Evolutionary conservation across 768 basidiomycete genomes (phyloP).

Genomic region (Saitozyma podzolica): DNA sequence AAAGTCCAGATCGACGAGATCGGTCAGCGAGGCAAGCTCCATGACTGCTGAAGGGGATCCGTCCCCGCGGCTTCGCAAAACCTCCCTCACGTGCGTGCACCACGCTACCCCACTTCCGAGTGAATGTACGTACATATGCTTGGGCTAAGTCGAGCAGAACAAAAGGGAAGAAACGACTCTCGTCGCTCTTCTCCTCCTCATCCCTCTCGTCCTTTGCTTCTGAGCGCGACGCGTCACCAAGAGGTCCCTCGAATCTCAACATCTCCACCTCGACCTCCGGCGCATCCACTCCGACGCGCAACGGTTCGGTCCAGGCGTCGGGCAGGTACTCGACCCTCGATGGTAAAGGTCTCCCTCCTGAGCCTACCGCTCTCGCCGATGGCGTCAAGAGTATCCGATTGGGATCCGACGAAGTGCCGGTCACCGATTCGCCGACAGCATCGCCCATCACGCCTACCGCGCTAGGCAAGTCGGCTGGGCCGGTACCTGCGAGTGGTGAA

Average conservation of each 20-base stretch:
- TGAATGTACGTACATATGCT: too few relatives aligned
- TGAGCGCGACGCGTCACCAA: conserved; percentile 12
- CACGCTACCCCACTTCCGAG: too few relatives aligned
- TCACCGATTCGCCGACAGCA: too few relatives aligned
- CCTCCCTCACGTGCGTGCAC: too few relatives aligned
- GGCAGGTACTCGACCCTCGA: conserved; percentile 12
- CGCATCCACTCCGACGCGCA: conserved; percentile 25
- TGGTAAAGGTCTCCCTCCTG: conserved; percentile 6
- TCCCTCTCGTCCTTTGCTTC: conserved; percentile 27
- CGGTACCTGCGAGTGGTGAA: too few relatives aligned
- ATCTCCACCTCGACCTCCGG: conserved; percentile 27
- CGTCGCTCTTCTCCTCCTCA: conserved; percentile 45
- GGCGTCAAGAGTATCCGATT: not conserved
- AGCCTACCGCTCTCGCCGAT: not conserved
- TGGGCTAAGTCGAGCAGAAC: conserved; percentile 7
- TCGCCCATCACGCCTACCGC: too few relatives aligned
- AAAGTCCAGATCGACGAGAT: conserved; percentile 26
- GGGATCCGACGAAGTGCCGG: too few relatives aligned
- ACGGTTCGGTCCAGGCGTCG: not conserved
- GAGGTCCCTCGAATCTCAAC: conserved; percentile 18
- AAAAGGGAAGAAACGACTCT: conserved; percentile 36
- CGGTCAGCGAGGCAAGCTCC: conserved; percentile 24
- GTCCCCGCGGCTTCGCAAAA: too few relatives aligned
- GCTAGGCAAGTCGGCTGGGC: too few relatives aligned
- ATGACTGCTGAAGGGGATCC: conserved; percentile 13